Evolutionary conservation across 1,139 yeast species (phyloP).

Genomic region (Suhomyces wounanorum): DNA sequence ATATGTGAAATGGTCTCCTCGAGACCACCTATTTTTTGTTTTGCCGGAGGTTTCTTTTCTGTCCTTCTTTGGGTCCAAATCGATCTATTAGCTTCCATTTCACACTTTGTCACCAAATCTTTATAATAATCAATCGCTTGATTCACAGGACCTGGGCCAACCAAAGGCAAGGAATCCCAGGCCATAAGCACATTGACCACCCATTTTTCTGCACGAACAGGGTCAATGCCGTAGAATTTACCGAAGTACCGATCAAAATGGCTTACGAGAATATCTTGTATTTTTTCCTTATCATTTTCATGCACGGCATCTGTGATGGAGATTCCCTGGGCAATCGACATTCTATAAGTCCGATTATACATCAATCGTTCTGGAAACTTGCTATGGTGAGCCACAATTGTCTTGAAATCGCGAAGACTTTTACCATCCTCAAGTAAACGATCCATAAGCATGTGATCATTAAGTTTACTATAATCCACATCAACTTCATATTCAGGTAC

Average conservation of each 20-base stretch:
- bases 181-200: conserved; percentile 16
- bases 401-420: conserved; percentile 15
- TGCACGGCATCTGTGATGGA: conserved; percentile 6
- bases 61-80: background rate
- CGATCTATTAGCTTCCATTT: background rate
- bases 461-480: conserved; percentile 11
- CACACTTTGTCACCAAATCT: conserved; percentile 9
- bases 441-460: conserved; percentile 13
- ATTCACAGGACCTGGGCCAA: conserved; percentile 11
- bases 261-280: conserved; percentile 15
- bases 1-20: background rate
- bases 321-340: conserved; percentile 12
- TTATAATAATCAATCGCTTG: conserved; percentile 16
- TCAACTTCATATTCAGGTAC: conserved; percentile 13
- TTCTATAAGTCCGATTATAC: conserved; percentile 9
- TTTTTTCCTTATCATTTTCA: conserved; percentile 13
- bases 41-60: background rate
- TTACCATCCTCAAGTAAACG: conserved; percentile 14
- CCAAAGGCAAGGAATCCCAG: conserved; percentile 10
- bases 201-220: conserved; percentile 19
- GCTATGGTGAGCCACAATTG: conserved; percentile 16
- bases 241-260: conserved; percentile 21
- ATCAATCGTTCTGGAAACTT: conserved; percentile 15
- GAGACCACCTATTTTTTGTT: background rate
- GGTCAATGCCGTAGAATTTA: conserved; percentile 15